Evolutionary conservation across 2,329 filamentous ascomycete genomes (phyloP).

Genomic region (Aspergillus sojae): DNA sequence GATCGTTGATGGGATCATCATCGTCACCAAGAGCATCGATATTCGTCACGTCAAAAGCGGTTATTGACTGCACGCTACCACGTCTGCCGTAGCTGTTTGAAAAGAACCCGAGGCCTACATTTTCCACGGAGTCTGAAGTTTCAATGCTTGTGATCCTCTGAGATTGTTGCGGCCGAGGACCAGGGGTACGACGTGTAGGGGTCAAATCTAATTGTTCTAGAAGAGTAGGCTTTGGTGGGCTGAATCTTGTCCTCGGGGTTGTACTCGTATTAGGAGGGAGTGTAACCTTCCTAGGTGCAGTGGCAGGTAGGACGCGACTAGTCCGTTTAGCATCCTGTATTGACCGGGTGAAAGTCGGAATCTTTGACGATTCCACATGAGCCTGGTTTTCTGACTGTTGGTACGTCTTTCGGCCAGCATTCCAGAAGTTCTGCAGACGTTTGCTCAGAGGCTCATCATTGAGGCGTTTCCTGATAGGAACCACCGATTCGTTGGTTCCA

Average conservation of each 20-base stretch:
- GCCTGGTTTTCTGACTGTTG: conserved; percentile 23
- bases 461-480: conserved; percentile 29
- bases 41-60: conserved; percentile 36
- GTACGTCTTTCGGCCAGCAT: conserved; percentile 32
- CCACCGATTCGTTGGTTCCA: conserved; percentile 32
- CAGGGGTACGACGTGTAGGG: conserved; percentile 36
- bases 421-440: conserved; percentile 43
- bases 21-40: conserved; percentile 36
- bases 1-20: conserved; percentile 33
- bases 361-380: conserved; percentile 22
- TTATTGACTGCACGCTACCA: conserved; percentile 31
- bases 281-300: conserved; percentile 32
- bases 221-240: conserved; percentile 43
- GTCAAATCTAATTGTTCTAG: conserved; percentile 42
- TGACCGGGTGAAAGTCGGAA: conserved; percentile 15
- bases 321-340: conserved; percentile 25
- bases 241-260: conserved; percentile 43
- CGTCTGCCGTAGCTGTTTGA: conserved; percentile 24
- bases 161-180: conserved; percentile 31
- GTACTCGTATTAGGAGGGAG: conserved; percentile 37
- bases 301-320: conserved; percentile 28
- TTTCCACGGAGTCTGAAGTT: conserved; percentile 21
- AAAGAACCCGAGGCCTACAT: conserved; percentile 25
- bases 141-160: conserved; percentile 23
- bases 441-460: conserved; percentile 39